Evolutionary conservation across 306 rosid genomes (phyloP), one percentile per base, ranked within the genome.

Genomic region (Hippophae tibetana): DNA sequence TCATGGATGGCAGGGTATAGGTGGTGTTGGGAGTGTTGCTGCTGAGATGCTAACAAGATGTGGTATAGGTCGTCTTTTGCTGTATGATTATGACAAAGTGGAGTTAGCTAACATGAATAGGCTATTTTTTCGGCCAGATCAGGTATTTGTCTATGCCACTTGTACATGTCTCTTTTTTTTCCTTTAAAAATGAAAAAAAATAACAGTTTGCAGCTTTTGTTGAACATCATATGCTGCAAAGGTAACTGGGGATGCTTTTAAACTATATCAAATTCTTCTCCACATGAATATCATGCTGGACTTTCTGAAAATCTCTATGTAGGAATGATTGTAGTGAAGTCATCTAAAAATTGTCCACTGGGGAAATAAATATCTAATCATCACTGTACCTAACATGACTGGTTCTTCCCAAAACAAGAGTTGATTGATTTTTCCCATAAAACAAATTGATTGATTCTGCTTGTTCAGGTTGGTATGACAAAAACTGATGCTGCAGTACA

Each of bases 41-140:
- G 96, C 97, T 67, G 97, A 92, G 81, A 92, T 88, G 99, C 80
- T 88, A 51, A 92, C 95, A 51, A 85, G 99, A 79, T 92, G 99
- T 57, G 99, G 99, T 68, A 88, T 88, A 52, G 99, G 99, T 68
- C 90, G 99, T 65, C 90, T 92, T 71, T 72, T 92, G 81, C 75
- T 92, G 74, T 92, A 92, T 65, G 99, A 92, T 80, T 92, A 92
- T 72, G 99, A 92, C 64, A 92, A 88, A 80, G 99, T 92, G 75
- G 96, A 92, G 82, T 84, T 88, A 59, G 99, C 99, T 63, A 88
- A 92, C 83, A 92, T 92, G 99, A 92, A 92, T 70, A 78, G 96
- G 72, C 76, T 92, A 60, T 92, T 92, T 81, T 92, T 92, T 74
- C 99, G 95, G 46, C 99, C 99, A 46, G 99, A 88, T 63, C 99